phyloP scores from a whole-genome alignment of 495 filamentous ascomycete species.

The Aspergillus funiculosus region DNA sequence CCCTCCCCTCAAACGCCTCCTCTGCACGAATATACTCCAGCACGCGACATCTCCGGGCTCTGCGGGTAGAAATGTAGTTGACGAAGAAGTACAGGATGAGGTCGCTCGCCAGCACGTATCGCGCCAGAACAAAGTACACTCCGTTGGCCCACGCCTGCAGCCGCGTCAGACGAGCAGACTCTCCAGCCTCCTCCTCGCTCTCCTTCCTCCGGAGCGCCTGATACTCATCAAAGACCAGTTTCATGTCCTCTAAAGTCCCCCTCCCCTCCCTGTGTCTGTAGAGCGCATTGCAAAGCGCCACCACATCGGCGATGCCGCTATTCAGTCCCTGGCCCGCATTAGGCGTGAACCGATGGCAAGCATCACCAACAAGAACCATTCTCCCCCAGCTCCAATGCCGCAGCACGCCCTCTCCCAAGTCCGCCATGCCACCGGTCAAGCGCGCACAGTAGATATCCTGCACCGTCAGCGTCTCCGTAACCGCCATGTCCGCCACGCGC shows the following conservation, averaged over 20 bases:
- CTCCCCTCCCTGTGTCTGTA: not conserved
- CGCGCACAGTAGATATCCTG: constrained; percentile 24
- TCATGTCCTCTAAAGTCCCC: not conserved
- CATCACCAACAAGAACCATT: constrained; percentile 25
- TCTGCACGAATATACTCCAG: constrained; percentile 13
- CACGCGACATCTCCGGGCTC: constrained; percentile 6
- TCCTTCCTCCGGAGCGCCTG: constrained; percentile 11
- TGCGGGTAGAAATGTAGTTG: constrained; percentile 5
- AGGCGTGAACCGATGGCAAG: constrained; percentile 24
- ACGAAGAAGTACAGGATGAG: constrained; percentile 8
- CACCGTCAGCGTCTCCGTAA: constrained; percentile 21
- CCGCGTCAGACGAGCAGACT: constrained; percentile 20
- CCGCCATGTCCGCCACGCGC: constrained; percentile 23
- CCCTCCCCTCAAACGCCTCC: constrained; percentile 11
- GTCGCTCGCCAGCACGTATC: constrained; percentile 9
- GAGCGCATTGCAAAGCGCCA: constrained; percentile 32
- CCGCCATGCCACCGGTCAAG: constrained; percentile 15
- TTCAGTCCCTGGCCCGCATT: constrained; percentile 31
- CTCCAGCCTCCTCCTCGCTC: constrained; percentile 9
- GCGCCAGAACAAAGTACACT: constrained; percentile 15
- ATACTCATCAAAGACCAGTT: constrained; percentile 15
- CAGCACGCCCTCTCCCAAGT: constrained; percentile 23
- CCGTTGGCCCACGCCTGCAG: constrained; percentile 20
- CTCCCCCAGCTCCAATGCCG: constrained; percentile 21
- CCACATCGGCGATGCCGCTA: constrained; percentile 31